Evolutionary conservation across 2,329 filamentous ascomycete genomes (phyloP), one percentile per base, ranked within the genome.

Genomic region (Cordyceps tenuipes): DNA sequence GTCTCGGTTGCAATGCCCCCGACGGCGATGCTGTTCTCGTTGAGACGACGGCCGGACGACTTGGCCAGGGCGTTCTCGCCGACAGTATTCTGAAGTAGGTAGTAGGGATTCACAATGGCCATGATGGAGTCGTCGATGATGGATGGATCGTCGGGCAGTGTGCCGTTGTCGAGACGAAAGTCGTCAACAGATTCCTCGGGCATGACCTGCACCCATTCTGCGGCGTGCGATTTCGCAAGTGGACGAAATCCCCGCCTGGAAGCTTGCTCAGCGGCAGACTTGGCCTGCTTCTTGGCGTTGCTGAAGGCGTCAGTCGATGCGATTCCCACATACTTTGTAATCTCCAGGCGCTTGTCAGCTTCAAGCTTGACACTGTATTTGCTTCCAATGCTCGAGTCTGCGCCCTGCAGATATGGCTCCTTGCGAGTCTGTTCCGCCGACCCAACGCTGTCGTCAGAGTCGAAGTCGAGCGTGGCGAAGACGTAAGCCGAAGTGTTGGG

Each of bases 291-390:
- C 61, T 81, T 74, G 0, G 87, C 81, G 63, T 86, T 73, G 0
- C 73, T 62, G 66, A 89, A 90, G 0, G 85, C 86, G 69, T 90
- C 88, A 0, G 80, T 81, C 1, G 87, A 88, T 4, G 88, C 87
- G 53, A 78, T 80, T 31, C 88, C 88, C 17, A 90, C 78, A 64
- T 80, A 90, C 67, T 91, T 91, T 51, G 78, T 81, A 50, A 90
- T 71, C 1, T 76, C 81, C 3, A 82, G 76, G 0, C 78, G 77
- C 63, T 81, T 67, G 1, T 82, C 81, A 3, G 79, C 78, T 34
- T 72, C 73, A 7, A 89, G 73, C 1, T 70, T 73, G 31, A 87
- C 76, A 10, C 75, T 69, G 48, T 83, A 78, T 8, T 81, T 77
- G 64, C 89, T 85, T 1, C 83, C 85, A 63, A 89, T 83, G 0